Base-by-base conservation (phyloP, 352 stramenopile genomes). In the Paralagenidium karlingii region DNA sequence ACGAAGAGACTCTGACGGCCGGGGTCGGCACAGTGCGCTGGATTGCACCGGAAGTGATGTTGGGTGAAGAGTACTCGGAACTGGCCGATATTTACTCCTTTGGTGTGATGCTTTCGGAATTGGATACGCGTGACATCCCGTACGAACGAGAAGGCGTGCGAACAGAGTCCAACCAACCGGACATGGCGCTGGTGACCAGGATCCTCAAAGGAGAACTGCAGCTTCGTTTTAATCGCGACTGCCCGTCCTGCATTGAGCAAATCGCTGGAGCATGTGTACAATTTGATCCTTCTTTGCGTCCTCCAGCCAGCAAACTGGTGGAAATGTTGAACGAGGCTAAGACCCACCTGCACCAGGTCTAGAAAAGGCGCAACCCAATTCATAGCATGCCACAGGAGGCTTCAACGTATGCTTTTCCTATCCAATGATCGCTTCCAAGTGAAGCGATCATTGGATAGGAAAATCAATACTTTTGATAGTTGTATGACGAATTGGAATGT, bases 61-160 rank as follows among this genome's bases (percentile, higher is more conserved):
- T 88, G 8, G 78, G 78, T 13, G 75, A 89, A 37, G 85, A 88
- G 54, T 92, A 92, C 58, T 81, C 64, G 21, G 78, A 92, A 40
- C 66, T 85, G 53, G 73, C 74, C 20, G 78, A 92, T 39, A 71
- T 92, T 34, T 92, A 87, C 67, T 89, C 78, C 55, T 92, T 84
- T 38, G 78, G 78, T 47, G 74, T 91, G 38, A 75, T 91, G 47
- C 63, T 91, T 19, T 84, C 64, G 32, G 77, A 91, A 48, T 51
- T 91, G 24, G 77, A 91, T 52, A 87, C 77, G 46, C 77, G 67
- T 30, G 77, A 88, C 58, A 91, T 91, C 39, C 77, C 77, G 39
- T 91, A 85, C 40, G 74, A 88, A 47, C n/a, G n/a, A n/a, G n/a
- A n/a, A n/a, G n/a, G n/a, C n/a, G n/a, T n/a, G n/a, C n/a, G n/a